Base-by-base conservation (phyloP, 768 basidiomycete genomes). In the Floccularia luteovirens region DNA sequence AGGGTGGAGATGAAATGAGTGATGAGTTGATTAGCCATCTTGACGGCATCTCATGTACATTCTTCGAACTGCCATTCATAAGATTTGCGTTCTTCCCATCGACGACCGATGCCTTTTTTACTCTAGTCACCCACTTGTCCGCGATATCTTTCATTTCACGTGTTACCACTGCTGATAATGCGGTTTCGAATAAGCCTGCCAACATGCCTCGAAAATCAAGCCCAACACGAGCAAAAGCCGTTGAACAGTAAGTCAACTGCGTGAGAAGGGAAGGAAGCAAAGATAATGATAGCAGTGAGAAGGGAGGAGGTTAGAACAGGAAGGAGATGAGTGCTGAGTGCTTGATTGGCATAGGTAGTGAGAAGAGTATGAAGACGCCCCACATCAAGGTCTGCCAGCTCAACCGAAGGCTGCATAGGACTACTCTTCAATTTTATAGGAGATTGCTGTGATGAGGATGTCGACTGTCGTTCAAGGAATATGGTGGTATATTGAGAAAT, bases 211-310 rank as follows among this genome's bases (percentile, higher is more conserved):
- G 76, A 59, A 99, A 98, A 55, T 96, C 93, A 50, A 94, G 71
- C 0, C 94, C 94, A 12, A 94, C 74, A n/a, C 92, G 79, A 0
- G 89, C 73, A 53, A 96, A 96, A 1, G 92, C 91, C 13, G 81
- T 78, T 5, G 91, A 81, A 56, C 93, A 96, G 60, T 98, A 97
- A 10, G 87, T 85, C 32, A 98, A 74, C 51, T 98, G 94, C 0
- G 92, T 94, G 43, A 96, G 77, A 31, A 92, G 71, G 24, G 93
- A 79, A 16, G 90, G 73, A 47, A 94, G 70, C 17, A 87, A 64
- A 14, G 84, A 53, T 11, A 82, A 66, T 22, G 79, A 63, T 14
- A 79, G 68, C 7, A 69, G 73, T 0, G 80, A 75, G n/a, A 12
- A 96, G 72, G 36, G 79, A 72, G 5, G 64, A 65, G 3, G 66